These are phyloP conservation scores for Fusarium sp. DNA, from an alignment of 2,329 filamentous ascomycete genomes.

Conservation along the genomic window DNA sequence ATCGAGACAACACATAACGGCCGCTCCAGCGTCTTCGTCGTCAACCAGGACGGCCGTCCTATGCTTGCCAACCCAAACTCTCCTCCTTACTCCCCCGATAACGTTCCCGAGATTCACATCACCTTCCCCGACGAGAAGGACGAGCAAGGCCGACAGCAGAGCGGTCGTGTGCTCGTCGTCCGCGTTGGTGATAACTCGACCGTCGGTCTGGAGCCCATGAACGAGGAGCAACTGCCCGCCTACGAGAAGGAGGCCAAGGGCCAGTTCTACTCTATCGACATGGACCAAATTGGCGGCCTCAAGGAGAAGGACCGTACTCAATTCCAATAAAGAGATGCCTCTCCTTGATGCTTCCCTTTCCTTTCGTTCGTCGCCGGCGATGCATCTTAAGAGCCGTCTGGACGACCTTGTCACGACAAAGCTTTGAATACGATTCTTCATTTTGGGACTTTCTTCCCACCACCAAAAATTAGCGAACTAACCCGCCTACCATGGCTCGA, in stretches of 20 bases:
- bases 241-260: conserved; percentile 84
- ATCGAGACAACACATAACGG: conserved; percentile 66
- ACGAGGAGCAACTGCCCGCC: conserved; percentile 82
- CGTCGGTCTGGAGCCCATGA: conserved; percentile 88
- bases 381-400: conserved; percentile 39
- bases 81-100: conserved; percentile 80
- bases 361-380: conserved; percentile 38
- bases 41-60: conserved; percentile 78
- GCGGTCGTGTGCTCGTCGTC: conserved; percentile 90
- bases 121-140: conserved; percentile 98
- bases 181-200: conserved; percentile 86
- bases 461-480: conserved; percentile 32
- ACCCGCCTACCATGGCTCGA: conserved; percentile 32
- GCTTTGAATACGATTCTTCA: conserved; percentile 31
- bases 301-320: conserved; percentile 79
- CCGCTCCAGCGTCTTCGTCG: conserved; percentile 77
- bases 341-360: conserved; percentile 21
- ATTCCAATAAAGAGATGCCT: conserved; percentile 47
- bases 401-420: conserved; percentile 40
- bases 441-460: conserved; percentile 11
- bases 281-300: conserved; percentile 91
- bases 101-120: conserved; percentile 94
- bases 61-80: conserved; percentile 80
- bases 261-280: conserved; percentile 92
- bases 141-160: conserved; percentile 80